phyloP scores from a whole-genome alignment of 2,329 filamentous ascomycete genomes.

The Diplodia mutila region DNA sequence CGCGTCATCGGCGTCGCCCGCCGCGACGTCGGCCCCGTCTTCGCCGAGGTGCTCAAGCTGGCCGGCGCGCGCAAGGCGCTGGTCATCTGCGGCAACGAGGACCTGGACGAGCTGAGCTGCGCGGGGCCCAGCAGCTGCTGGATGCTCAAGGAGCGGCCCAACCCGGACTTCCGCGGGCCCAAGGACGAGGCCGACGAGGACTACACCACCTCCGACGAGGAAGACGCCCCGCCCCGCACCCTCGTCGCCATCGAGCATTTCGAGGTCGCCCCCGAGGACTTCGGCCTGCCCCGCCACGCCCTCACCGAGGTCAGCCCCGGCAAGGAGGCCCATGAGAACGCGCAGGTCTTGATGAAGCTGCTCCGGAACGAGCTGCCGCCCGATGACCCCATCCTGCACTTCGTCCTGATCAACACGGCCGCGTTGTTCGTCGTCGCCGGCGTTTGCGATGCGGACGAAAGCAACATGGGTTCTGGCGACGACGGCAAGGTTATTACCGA shows the following conservation, averaged over 20 bases:
- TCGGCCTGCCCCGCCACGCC: constrained; percentile 76
- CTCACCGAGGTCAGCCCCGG: constrained; percentile 80
- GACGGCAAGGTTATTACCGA: constrained; percentile 81
- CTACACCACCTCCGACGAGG: constrained; percentile 48
- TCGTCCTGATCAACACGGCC: constrained; percentile 92
- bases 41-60: constrained; percentile 80
- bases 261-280: constrained; percentile 78
- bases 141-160: constrained; percentile 65
- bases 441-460: constrained; percentile 80
- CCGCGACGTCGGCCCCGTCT: constrained; percentile 82
- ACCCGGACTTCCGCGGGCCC: constrained; percentile 47
- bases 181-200: constrained; percentile 41
- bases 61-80: constrained; percentile 80
- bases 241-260: constrained; percentile 73
- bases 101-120: constrained; percentile 93
- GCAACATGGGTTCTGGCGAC: constrained; percentile 77
- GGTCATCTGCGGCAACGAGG: constrained; percentile 90
- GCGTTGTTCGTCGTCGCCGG: constrained; percentile 85
- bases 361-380: constrained; percentile 71
- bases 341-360: constrained; percentile 77
- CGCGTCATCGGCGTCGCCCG: constrained; percentile 92
- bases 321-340: constrained; percentile 85
- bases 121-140: constrained; percentile 89
- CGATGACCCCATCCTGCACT: constrained; percentile 86
- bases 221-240: constrained; percentile 44